These are phyloP conservation scores for Aspergillus arachidicola DNA, from an alignment of 2,329 filamentous ascomycete genomes.

Conservation along the genomic window DNA sequence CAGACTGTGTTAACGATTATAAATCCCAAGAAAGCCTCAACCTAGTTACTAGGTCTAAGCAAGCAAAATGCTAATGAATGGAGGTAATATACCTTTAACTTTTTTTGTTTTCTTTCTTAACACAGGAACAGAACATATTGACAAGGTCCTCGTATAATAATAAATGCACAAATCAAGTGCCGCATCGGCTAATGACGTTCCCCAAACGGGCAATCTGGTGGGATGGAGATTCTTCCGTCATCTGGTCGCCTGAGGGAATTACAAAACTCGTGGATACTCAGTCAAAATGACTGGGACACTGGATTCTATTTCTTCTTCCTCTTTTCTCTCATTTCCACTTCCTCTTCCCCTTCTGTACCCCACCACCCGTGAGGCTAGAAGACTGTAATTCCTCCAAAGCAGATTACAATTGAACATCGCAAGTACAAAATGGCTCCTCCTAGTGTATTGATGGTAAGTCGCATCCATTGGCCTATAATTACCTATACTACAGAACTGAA, in stretches of 20 bases:
- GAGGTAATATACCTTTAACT: background rate
- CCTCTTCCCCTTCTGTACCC: background rate
- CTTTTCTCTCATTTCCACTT: background rate
- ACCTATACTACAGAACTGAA: constrained; percentile 1
- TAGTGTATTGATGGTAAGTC: constrained; percentile 68
- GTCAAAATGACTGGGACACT: background rate
- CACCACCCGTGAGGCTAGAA: background rate
- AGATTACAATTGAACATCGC: background rate
- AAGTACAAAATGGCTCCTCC: constrained; percentile 56
- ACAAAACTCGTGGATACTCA: background rate
- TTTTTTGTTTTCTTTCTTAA: background rate
- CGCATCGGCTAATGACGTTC: constrained; percentile 14
- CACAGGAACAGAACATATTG: background rate
- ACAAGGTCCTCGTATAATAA: background rate
- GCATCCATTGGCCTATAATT: constrained; percentile 7
- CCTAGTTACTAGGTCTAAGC: background rate
- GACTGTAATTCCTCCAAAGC: background rate
- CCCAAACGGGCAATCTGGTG: constrained; percentile 7
- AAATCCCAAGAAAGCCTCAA: background rate
- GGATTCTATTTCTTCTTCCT: background rate
- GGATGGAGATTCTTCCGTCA: constrained; percentile 11
- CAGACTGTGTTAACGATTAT: background rate
- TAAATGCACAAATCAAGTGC: constrained; percentile 7
- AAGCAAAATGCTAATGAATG: background rate
- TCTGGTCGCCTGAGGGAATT: background rate